Conservation (phyloP, 75 land plant genomes). For the Larix kaempferi region DNA sequence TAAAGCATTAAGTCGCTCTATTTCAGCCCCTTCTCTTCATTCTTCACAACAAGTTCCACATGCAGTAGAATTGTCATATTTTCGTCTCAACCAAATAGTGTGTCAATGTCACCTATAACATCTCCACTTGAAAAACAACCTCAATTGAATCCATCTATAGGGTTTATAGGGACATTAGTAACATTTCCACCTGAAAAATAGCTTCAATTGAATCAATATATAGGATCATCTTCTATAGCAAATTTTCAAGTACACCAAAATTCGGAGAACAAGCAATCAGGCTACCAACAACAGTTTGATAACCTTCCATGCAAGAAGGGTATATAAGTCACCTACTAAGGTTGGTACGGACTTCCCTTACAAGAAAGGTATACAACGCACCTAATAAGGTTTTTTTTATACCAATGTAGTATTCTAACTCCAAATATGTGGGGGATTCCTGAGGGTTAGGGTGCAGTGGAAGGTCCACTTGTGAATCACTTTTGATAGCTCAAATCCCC, state of each 20-base stretch:
- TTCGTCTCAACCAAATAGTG: not conserved
- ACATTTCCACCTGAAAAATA: conserved; percentile 12
- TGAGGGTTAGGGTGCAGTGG: too few species aligned
- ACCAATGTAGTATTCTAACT: too few species aligned
- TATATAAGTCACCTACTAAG: too few species aligned
- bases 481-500: too few species aligned
- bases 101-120: not conserved
- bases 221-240: not conserved
- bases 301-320: too few species aligned
- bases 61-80: not conserved
- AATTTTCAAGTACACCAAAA: conserved; percentile 11
- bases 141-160: conserved; percentile 30
- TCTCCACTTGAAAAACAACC: conserved; percentile 17
- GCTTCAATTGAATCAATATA: not conserved
- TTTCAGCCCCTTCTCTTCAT: conserved; percentile 36
- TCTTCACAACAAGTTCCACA: conserved; percentile 4
- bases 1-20: conserved; percentile 20
- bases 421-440: too few species aligned
- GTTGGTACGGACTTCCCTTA: too few species aligned
- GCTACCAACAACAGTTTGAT: conserved; percentile 25
- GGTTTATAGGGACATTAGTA: conserved; percentile 19
- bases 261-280: conserved; percentile 16
- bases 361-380: too few species aligned
- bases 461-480: too few species aligned
- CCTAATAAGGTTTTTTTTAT: too few species aligned